Base-by-base conservation (phyloP, 768 basidiomycete genomes). In the Coprinopsis sp. region DNA sequence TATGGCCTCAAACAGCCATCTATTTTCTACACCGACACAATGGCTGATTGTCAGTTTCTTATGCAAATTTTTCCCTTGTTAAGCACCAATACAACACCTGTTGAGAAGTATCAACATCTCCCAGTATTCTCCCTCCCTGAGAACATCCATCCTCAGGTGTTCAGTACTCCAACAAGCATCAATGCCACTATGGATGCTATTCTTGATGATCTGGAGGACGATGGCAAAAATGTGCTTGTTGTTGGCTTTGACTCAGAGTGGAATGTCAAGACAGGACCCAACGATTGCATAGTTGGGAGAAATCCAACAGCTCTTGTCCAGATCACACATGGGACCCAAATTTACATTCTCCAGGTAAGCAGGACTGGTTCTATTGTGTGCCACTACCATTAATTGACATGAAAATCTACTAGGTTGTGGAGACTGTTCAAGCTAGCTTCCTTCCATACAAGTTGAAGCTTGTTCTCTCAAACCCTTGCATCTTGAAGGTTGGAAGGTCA, bases 1-100 rank as follows among this genome's bases (percentile, higher is more conserved):
- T 67, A 62, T 54, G 61, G 65, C 1, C 63, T 63, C 30, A 16
- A 33, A 2, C 49, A 59, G 18, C 56, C 59, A 27, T 0, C 14
- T 0, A n/a, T 61, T 4, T 44, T 65, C 13, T 66, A 57, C 46
- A 66, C 64, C 0, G 63, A 69, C 36, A 64, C 58, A 34, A 58
- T 66, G 39, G 37, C 52, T 0, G 65, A 67, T 36, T 64, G 62
- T 41, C 37, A 47, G 1, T 58, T 54, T 10, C 50, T 57, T 12
- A 54, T 55, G 33, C 14, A 29, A 0, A 50, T 50, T 3, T 63
- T 61, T 29, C 51, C 54, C 1, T 54, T 54, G 1, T 54, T 61
- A n/a, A 40, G 33, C 10, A n/a, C 33, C 2, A 46, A 44, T 37
- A 51, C 58, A n/a, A 33, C 44, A 2, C 48, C 54, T 0, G 41